Evolutionary conservation across 345 rosid genomes (phyloP), one percentile per base, ranked within the genome.

Genomic region (Linum tenue): DNA sequence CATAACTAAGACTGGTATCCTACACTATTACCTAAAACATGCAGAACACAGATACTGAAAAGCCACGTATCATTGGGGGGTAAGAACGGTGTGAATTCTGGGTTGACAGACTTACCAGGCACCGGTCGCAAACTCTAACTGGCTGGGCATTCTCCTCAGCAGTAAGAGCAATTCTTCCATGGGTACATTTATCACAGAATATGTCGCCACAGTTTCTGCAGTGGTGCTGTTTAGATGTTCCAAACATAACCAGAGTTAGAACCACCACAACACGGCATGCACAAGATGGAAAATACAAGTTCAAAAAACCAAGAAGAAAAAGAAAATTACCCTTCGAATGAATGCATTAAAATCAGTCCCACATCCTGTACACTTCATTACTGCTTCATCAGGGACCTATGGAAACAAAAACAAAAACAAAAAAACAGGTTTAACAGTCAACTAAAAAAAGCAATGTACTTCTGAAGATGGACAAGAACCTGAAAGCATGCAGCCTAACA

Each of bases 181-280:
- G 89, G 37, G 94, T 95, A 64, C 99, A 95, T 77, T 91, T 91
- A 86, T 95, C 99, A 68, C 99, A 95, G 80, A 87, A 95, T 69
- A 95, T 88, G 76, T 95, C 99, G 60, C 99, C 97, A 71, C 97
- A 95, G 69, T 95, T 95, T 79, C 97, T 81, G 80, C 99, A 95
- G 73, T 95, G 99, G 79, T 95, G 99, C 99, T 95, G 94, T 37
- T 17, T 68, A 72, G 8, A 55, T 31, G 31, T 1, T 38, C 37
- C 38, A 60, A 10, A 5, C 31, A 44, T 15, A 22, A 22, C 8
- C 61, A 15, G 0, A 38, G 35, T 69, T 65, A 65, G 35, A 50
- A 62, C 56, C 40, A 48, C 22, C 14, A 56, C 3, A 44, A 43
- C 31, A 22, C 31, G 58, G 16, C 4, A 5, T 10, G 39, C 37